Conservation (phyloP, 208 protist species). For the Trypanosomatidae sp. region DNA sequence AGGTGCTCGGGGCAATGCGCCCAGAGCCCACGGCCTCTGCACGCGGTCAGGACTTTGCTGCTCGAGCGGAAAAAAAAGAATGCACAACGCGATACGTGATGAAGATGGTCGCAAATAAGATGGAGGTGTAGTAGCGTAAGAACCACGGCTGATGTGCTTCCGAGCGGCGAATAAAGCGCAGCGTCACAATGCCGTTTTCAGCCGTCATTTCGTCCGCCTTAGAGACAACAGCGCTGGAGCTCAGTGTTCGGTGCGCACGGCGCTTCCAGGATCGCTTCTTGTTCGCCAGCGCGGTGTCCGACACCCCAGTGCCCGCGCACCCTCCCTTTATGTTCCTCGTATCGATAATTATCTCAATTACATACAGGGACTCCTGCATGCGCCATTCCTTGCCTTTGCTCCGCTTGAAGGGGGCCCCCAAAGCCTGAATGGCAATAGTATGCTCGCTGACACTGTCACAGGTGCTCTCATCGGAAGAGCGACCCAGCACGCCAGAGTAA, state of each 20-base stretch:
- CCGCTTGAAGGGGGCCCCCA: conserved; percentile 32
- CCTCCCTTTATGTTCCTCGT: conserved; percentile 22
- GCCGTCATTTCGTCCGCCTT: conserved; percentile 18
- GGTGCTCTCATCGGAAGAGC: not conserved
- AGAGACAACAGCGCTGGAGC: conserved; percentile 6
- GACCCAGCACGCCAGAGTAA: conserved; percentile 36
- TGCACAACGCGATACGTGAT: conserved; percentile 27
- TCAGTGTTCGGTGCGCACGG: conserved; percentile 24
- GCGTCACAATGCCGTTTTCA: conserved; percentile 30
- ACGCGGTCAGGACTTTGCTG: conserved; percentile 8
- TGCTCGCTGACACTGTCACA: conserved; percentile 26
- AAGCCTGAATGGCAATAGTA: conserved; percentile 42
- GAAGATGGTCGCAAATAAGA: conserved; percentile 34
- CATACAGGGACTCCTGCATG: conserved; percentile 48
- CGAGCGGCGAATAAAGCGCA: conserved; percentile 31
- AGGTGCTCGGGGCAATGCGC: not conserved
- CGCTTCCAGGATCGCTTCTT: conserved; percentile 27
- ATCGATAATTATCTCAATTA: conserved; percentile 50
- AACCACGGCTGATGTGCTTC: conserved; percentile 10
- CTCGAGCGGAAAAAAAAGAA: conserved; percentile 19
- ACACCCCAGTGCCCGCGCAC: conserved; percentile 17
- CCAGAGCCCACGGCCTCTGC: not conserved
- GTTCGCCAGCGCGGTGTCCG: conserved; percentile 3
- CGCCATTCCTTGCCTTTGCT: conserved; percentile 23
- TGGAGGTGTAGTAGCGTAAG: conserved; percentile 21